Evolutionary conservation across 805 yeast genomes (phyloP).

Genomic region (Yamadazyma tumulicola): DNA sequence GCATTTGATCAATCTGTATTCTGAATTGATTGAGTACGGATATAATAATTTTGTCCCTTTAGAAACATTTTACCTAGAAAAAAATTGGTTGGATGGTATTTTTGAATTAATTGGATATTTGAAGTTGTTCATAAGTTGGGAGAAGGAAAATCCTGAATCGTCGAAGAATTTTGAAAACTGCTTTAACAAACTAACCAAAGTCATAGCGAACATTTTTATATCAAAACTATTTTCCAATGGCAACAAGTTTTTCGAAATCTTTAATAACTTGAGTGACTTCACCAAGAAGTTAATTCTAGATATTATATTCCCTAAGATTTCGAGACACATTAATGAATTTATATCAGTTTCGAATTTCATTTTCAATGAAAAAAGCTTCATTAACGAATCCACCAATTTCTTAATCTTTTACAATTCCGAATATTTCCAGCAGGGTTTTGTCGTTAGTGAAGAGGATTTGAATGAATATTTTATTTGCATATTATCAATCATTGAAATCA

Average conservation of each 20-base stretch:
- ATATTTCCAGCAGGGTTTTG: conserved; percentile 27
- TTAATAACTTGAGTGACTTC: conserved; percentile 29
- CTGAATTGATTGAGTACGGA: conserved; percentile 28
- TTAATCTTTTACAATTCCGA: conserved; percentile 25
- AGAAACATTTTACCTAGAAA: conserved; percentile 21
- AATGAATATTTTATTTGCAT: conserved; percentile 25
- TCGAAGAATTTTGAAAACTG: conserved; percentile 14
- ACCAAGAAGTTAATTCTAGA: conserved; percentile 32
- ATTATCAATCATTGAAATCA: conserved; percentile 28
- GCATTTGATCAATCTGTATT: conserved; percentile 33
- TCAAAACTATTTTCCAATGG: conserved; percentile 20
- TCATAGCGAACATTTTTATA: conserved; percentile 36
- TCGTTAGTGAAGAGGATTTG: conserved; percentile 19
- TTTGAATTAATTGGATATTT: conserved; percentile 37
- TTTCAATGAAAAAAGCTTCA: conserved; percentile 29
- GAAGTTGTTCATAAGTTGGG: conserved; percentile 24
- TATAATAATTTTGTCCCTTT: conserved; percentile 21
- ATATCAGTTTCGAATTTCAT: conserved; percentile 30
- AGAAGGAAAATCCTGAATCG: conserved; percentile 13
- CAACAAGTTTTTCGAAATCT: conserved; percentile 19
- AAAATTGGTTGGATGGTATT: conserved; percentile 36
- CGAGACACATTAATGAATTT: conserved; percentile 34
- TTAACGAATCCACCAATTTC: conserved; percentile 22
- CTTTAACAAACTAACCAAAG: conserved; percentile 25
- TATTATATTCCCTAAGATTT: conserved; percentile 32